Evolutionary conservation across 495 filamentous ascomycete species (phyloP), one percentile per base, ranked within the genome.

Genomic region (Podospora anserina): DNA sequence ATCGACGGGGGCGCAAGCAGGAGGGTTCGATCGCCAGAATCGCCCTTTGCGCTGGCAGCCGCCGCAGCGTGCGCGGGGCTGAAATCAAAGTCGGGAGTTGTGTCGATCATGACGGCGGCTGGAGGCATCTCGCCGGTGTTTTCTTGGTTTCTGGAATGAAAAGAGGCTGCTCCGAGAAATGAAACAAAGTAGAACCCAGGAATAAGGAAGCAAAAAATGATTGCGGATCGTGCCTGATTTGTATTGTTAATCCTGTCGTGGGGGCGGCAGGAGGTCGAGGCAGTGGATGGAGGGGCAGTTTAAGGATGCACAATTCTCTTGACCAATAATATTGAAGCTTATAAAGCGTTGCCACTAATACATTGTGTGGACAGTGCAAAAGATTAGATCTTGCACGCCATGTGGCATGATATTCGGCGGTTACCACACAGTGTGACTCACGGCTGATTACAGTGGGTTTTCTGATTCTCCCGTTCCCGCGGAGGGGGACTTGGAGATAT

Each of bases 1-100:
- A 85, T 78, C 27, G 83, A 85, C 13, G 85, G 83, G 16, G 84
- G 85, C 13, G 85, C 84, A 57, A 87, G 79, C 44, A 86, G 81
- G 59, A 87, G 83, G 15, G 84, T 86, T 71, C 85, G 80, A 61
- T 73, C 70, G 3, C 7, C 26, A 28, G 39, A 15, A 16, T 13
- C 39, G 11, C 34, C 3, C 2, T 13, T 49, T 49, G 39, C 39
- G 39, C 39, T 49, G 39, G 15, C 39, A 27, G 61, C 27, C 27
- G 23, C 23, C 67, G 56, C 63, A 30, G 66, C 58, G n/a, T 69
- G 63, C 39, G 66, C 53, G 54, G 61, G 15, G 16, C 60, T 62
- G 65, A 68, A 66, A 76, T 72, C 58, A 63, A 79, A 74, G 62
- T 79, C 77, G 59, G 70, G 61, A 27, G 72, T 64, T 26, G 74